These are phyloP conservation scores for Quillaja saponaria DNA, from an alignment of 306 rosid genomes.

Conservation along the genomic window DNA sequence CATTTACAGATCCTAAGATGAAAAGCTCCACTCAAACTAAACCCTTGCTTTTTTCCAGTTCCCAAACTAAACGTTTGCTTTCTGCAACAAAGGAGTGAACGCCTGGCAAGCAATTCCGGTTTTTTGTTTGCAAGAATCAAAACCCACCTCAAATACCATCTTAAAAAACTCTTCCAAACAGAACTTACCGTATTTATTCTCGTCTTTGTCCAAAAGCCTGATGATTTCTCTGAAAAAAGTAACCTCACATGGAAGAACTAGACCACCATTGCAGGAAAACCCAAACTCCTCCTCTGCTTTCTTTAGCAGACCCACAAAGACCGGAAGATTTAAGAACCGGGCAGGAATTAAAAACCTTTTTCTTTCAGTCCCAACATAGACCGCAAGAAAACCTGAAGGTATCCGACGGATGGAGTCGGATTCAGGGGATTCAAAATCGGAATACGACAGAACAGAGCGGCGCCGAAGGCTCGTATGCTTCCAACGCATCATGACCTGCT, in stretches of 20 bases:
- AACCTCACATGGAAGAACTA: conserved; percentile 38
- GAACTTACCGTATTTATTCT: conserved; percentile 23
- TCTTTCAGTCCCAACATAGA: conserved; percentile 47
- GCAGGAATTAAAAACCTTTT: conserved; percentile 51
- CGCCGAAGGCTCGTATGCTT: conserved; percentile 22
- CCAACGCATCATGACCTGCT: conserved; percentile 37
- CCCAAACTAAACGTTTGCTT: conserved; percentile 17
- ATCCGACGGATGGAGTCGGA: conserved; percentile 17
- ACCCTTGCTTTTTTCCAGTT: background rate
- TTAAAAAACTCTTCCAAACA: conserved; percentile 28
- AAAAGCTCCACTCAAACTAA: background rate
- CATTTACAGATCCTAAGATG: conserved; percentile 4
- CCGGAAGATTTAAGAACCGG: conserved; percentile 50
- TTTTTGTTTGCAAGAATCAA: conserved; percentile 34
- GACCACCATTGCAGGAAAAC: conserved; percentile 29
- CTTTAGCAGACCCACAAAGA: conserved; percentile 35
- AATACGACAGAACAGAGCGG: background rate
- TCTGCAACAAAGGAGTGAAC: conserved; percentile 38
- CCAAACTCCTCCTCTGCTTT: conserved; percentile 56
- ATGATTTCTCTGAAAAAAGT: conserved; percentile 27
- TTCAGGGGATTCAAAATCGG: conserved; percentile 12
- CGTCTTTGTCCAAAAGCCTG: conserved; percentile 22
- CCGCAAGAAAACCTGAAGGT: conserved; percentile 41
- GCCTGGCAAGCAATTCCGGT: background rate
- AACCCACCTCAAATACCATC: conserved; percentile 21